A percentile compares a stretch with the other conserved stretches of the same genome.
These are phyloP conservation scores for Primulina tabacum DNA, from an alignment of 257 asterid genomes.

Conservation along the genomic window DNA sequence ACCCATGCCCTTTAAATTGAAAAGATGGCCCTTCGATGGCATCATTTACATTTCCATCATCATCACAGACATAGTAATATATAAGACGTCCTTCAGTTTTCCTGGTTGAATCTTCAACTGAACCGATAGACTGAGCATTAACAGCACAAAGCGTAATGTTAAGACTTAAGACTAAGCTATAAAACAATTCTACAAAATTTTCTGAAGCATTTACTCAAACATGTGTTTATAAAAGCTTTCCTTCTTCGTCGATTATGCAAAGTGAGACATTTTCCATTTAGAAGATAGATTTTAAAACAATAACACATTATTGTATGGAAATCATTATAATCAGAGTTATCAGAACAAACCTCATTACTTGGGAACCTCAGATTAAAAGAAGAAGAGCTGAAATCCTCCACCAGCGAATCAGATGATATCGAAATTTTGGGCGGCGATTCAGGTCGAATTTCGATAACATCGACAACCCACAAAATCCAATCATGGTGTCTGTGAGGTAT, in stretches of 20 bases:
- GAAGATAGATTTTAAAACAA: not conserved
- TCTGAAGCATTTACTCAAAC: not conserved
- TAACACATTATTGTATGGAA: not conserved
- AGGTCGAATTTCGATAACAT: constrained; percentile 49
- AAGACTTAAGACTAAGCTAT: too few species aligned
- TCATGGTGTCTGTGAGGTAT: constrained; percentile 67
- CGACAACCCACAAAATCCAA: constrained; percentile 79
- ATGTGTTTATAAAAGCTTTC: too few species aligned
- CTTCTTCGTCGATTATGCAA: not conserved
- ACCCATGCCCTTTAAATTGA: constrained; percentile 63
- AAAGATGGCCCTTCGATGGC: constrained; percentile 48
- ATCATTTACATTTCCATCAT: constrained; percentile 48
- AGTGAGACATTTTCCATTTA: not conserved
- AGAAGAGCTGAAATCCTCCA: constrained; percentile 38
- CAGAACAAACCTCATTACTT: constrained; percentile 26
- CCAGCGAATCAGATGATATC: constrained; percentile 37
- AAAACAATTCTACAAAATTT: not conserved
- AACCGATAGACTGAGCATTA: constrained; percentile 33
- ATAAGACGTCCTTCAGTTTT: constrained; percentile 66
- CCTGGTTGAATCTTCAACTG: constrained; percentile 30
- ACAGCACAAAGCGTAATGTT: constrained; percentile 16
- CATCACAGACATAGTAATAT: constrained; percentile 58
- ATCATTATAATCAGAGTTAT: not conserved
- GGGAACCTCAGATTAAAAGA: constrained; percentile 42
- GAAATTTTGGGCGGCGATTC: constrained; percentile 34